These are phyloP conservation scores for Fusarium haematococcum DNA, from an alignment of 2,329 filamentous ascomycete genomes.

Conservation along the genomic window DNA sequence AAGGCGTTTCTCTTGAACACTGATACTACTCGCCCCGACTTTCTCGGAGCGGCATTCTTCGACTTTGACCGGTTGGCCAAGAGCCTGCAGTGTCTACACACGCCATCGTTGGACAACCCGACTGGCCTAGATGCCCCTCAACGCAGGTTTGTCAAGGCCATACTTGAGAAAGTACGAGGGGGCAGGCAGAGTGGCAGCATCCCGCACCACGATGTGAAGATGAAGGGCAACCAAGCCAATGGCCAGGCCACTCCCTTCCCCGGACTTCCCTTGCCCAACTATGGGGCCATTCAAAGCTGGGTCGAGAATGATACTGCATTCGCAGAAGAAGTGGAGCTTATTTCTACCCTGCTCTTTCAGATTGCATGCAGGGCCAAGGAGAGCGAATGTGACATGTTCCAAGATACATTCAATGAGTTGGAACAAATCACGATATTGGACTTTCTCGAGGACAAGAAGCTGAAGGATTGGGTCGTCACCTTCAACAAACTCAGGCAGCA, in stretches of 20 bases:
- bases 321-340: neutral
- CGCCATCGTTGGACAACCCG: neutral
- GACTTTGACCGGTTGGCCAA: neutral
- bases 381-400: neutral
- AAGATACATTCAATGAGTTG: neutral
- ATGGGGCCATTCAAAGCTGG: neutral
- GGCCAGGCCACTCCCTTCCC: neutral
- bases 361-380: neutral
- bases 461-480: neutral
- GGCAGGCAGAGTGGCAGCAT: neutral
- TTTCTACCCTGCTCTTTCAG: neutral
- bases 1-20: neutral
- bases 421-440: neutral
- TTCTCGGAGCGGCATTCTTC: neutral
- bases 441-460: neutral
- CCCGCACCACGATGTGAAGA: neutral
- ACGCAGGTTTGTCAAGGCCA: neutral
- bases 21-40: neutral
- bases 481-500: neutral
- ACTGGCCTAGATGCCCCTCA: neutral
- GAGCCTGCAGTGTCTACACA: neutral
- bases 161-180: neutral
- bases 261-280: neutral
- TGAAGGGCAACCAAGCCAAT: neutral
- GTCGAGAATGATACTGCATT: neutral